Conservation (phyloP, 768 basidiomycete species). For the Podaxis sp. region DNA sequence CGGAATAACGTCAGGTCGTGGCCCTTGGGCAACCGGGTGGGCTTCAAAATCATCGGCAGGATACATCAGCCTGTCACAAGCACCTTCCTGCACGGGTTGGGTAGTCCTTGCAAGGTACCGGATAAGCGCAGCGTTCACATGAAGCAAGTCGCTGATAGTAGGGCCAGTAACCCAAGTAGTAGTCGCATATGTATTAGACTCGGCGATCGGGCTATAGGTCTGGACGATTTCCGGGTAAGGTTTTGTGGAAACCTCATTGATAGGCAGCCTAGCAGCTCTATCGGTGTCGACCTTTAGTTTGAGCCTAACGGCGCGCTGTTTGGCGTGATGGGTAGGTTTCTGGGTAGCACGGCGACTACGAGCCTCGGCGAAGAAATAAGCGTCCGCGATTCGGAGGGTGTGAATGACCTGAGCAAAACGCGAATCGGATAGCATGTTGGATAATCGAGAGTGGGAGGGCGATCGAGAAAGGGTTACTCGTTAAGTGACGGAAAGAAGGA, state of each 20-base stretch:
- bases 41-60: neutral
- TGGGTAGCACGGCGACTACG: constrained; percentile 33
- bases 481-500: neutral
- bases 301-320: constrained; percentile 42
- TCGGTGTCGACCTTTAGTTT: constrained; percentile 45
- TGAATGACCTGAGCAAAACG: constrained; percentile 25
- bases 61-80: neutral
- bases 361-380: constrained; percentile 38
- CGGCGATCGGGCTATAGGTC: constrained; percentile 4
- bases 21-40: neutral
- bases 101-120: neutral
- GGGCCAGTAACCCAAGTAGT: constrained; percentile 3
- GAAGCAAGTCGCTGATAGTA: neutral
- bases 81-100: neutral
- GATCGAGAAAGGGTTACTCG: neutral
- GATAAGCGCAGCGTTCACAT: neutral
- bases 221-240: constrained; percentile 2
- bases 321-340: constrained; percentile 45
- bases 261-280: constrained; percentile 36
- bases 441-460: neutral
- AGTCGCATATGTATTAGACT: neutral
- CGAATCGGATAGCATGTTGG: constrained; percentile 8
- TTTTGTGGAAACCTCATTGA: constrained; percentile 27
- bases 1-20: constrained; percentile 3
- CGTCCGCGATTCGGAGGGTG: constrained; percentile 45